phyloP scores from a whole-genome alignment of 2,329 filamentous ascomycete species.

The Kalaharituber pfeilii region DNA sequence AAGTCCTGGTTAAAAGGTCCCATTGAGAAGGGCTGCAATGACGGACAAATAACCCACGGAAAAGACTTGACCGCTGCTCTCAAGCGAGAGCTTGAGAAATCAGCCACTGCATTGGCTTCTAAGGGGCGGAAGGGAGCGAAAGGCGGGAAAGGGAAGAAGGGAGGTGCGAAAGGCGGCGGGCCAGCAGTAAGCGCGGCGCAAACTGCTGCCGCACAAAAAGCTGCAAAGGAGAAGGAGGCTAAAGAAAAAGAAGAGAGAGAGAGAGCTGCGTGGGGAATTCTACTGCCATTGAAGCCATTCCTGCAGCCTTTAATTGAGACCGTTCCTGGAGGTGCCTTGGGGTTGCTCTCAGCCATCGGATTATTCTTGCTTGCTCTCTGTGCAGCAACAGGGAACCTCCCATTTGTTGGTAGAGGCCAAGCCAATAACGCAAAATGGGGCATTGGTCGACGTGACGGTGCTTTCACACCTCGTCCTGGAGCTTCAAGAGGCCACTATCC shows the following conservation, averaged over 20 bases:
- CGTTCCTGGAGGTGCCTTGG: constrained; percentile 59
- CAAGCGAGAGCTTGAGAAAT: constrained; percentile 52
- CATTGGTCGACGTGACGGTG: constrained; percentile 18
- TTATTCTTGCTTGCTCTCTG: constrained; percentile 52
- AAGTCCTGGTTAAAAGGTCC: constrained; percentile 97
- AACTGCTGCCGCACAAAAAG: constrained; percentile 28
- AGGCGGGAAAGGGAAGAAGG: constrained; percentile 44
- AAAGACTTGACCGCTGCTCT: constrained; percentile 62
- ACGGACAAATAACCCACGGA: constrained; percentile 70
- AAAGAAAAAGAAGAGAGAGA: constrained; percentile 16
- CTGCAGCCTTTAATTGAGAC: constrained; percentile 29
- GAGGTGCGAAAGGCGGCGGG: constrained; percentile 36
- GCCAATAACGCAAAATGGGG: constrained; percentile 26
- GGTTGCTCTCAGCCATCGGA: constrained; percentile 58
- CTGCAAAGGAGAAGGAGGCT: constrained; percentile 21
- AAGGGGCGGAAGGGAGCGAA: constrained; percentile 28
- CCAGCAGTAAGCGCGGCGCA: constrained; percentile 32
- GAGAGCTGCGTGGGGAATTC: constrained; percentile 23
- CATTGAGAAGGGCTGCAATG: constrained; percentile 87
- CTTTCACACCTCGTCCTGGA: constrained; percentile 28
- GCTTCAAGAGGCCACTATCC: constrained; percentile 37
- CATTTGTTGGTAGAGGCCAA: background rate
- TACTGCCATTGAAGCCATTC: constrained; percentile 18
- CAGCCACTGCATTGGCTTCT: constrained; percentile 34
- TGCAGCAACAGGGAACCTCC: constrained; percentile 23